Base-by-base conservation (phyloP, 352 stramenopile species). In the Phytophthora colocasiae region DNA sequence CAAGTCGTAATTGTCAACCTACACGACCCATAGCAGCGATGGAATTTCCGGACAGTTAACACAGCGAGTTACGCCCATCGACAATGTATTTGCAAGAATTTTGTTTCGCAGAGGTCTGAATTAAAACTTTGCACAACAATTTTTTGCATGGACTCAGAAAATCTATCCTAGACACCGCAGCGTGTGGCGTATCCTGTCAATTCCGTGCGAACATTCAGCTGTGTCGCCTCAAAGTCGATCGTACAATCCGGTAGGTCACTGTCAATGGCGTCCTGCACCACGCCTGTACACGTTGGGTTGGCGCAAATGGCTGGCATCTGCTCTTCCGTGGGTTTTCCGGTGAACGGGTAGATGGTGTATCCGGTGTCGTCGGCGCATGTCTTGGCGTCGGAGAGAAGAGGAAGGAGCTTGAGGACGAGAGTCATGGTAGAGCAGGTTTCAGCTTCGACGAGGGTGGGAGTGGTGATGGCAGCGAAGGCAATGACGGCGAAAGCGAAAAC, bases 161-260 rank as follows among this genome's bases (percentile, higher is more conserved):
- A 34, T 34, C 29, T 34, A 34, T 34, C 29, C 11, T 31, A 69
- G 19, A 69, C 55, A 19, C 58, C 62, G 39, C 63, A 77, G 11
- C 41, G 53, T 12, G 53, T 59, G 26, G 63, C 66, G 56, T 71
- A 66, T 40, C 41, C 52, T 9, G 59, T 68, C 36, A 71, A 29
- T 19, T 69, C 54, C 6, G 63, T 62, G 38, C 69, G 59, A 43
- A 78, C 52, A 39, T 81, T 78, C 52, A 73, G 36, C 15, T 57
- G 34, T 2, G 47, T 58, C n/a, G 49, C 58, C 31, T 75, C 58
- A 50, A 69, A 65, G 46, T 71, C 70, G 69, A 80, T 63, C 31
- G 64, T 68, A 38, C 69, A 81, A 54, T 75, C 69, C 7, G 69
- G 65, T n/a, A 76, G 52, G 44, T 75, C 51, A 17, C 50, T 69